Base-by-base conservation (phyloP, 345 rosid genomes). In the Eucalyptus curtisii region DNA sequence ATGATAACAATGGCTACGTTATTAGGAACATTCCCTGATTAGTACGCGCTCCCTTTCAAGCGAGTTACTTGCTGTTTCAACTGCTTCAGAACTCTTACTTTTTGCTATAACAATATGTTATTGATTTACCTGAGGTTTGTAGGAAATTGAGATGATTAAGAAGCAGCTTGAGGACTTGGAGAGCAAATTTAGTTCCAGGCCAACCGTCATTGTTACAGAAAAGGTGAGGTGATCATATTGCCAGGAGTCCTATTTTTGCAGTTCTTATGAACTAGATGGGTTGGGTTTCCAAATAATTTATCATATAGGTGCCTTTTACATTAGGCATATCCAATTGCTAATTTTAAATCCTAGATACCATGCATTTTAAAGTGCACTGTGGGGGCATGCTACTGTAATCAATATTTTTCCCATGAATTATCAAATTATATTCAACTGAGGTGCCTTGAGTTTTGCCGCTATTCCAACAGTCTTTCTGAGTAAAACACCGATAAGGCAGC, bases 171-270 rank as follows among this genome's bases (percentile, higher is more conserved):
- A 88, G 71, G 92, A 92, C 66, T 91, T 97, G 49, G 96, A 94
- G 91, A 86, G 88, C 50, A 93, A 89, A 88, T 93, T 89, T 87
- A 88, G 88, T 87, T 89, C 88, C 84, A 92, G 89, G 91, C 99
- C 98, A 79, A 90, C 94, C 49, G 92, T 94, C 88, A 93, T 95
- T 87, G 89, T 94, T 44, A 96, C 98, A 5, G 98, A 96, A 93
- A 96, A 97, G 96, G 98, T 95, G 86, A 91, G 92, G 76, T 44
- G 10, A 64, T 44, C 20, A 42, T 17, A 49, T 17, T 49, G 57
- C 61, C 71, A 33, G 19, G 50, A 44, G 47, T 88, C 87, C 88
- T 47, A 44, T 49, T 87, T 37, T n/a, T 20, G 64, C 64, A 81
- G 86, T 53, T 15, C 25, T 20, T 48, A 40, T 19, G 84, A 76